phyloP scores from a whole-genome alignment of 2,329 filamentous ascomycete species.

The Pyrenophora tritici-repentis region DNA sequence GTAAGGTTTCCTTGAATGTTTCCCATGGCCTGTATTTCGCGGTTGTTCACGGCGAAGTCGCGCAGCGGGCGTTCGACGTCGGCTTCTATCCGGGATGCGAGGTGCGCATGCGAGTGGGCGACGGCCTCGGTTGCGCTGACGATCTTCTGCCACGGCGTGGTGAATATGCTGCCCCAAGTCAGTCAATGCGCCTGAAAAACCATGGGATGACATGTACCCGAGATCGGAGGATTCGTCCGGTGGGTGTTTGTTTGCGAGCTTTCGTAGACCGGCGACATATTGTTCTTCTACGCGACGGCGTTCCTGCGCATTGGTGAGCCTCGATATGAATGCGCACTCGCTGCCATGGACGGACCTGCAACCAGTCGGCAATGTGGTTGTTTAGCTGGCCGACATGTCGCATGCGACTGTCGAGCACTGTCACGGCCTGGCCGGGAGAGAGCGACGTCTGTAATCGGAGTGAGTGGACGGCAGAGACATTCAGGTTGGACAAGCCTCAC shows the following conservation, averaged over 20 bases:
- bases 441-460: slow-evolving; percentile 68
- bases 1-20: slow-evolving; percentile 81
- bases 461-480: slow-evolving; percentile 34
- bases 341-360: slow-evolving; percentile 70
- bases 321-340: slow-evolving; percentile 5
- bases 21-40: slow-evolving; percentile 78
- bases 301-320: slow-evolving; percentile 65
- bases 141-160: slow-evolving; percentile 87
- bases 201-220: slow-evolving; percentile 66
- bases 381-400: slow-evolving; percentile 87
- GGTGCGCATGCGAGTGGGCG: slow-evolving; percentile 79
- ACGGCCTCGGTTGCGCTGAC: slow-evolving; percentile 77
- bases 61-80: slow-evolving; percentile 87
- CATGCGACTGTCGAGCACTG: slow-evolving; percentile 82
- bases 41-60: slow-evolving; percentile 70
- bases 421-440: slow-evolving; percentile 79
- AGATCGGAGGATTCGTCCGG: slow-evolving; percentile 79
- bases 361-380: slow-evolving; percentile 91
- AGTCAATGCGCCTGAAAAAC: slow-evolving; percentile 21
- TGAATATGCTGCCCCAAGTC: slow-evolving; percentile 72
- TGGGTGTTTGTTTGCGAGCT: slow-evolving; percentile 74
- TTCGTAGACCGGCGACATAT: slow-evolving; percentile 82
- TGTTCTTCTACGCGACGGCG: slow-evolving; percentile 88
- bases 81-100: slow-evolving; percentile 80
- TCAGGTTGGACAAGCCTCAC: slow-evolving; percentile 56